These are phyloP conservation scores for Jimgerdemannia lactiflua DNA, from an alignment of 192 early-diverging fungal species.

Conservation along the genomic window DNA sequence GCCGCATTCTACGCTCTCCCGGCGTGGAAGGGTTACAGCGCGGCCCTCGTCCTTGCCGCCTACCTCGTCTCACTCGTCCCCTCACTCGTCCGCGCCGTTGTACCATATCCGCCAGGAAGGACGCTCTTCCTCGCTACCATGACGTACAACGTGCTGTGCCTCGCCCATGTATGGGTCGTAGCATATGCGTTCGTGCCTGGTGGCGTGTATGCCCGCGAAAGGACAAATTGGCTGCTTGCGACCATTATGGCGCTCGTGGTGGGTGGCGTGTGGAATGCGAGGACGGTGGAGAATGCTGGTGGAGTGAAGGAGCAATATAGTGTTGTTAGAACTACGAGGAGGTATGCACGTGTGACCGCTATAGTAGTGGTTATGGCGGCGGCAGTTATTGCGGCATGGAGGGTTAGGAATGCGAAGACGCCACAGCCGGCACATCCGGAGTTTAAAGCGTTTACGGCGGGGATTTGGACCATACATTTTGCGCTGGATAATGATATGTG, in stretches of 20 bases:
- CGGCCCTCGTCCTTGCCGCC: slow-evolving; percentile 59
- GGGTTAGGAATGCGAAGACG: slow-evolving; percentile 40
- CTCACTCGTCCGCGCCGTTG: slow-evolving; percentile 49
- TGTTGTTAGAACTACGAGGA: slow-evolving; percentile 28
- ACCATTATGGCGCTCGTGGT: slow-evolving; percentile 59
- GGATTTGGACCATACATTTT: slow-evolving; percentile 88
- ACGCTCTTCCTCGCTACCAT: slow-evolving; percentile 60
- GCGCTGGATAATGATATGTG: slow-evolving; percentile 86
- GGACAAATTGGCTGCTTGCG: slow-evolving; percentile 64
- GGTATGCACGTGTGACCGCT: slow-evolving; percentile 34
- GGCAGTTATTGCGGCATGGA: slow-evolving; percentile 30
- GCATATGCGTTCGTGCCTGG: slow-evolving; percentile 85
- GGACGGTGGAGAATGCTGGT: background rate
- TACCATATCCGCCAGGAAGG: slow-evolving; percentile 59
- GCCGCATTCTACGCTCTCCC: slow-evolving; percentile 53
- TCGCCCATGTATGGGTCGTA: slow-evolving; percentile 78
- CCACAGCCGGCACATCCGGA: slow-evolving; percentile 62
- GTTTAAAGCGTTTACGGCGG: slow-evolving; percentile 67
- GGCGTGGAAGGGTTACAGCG: slow-evolving; percentile 61
- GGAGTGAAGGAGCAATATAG: slow-evolving; percentile 14
- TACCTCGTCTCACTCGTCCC: slow-evolving; percentile 61
- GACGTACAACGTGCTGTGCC: slow-evolving; percentile 67
- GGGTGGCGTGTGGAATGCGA: slow-evolving; percentile 47
- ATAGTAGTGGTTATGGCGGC: slow-evolving; percentile 37
- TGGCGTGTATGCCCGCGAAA: slow-evolving; percentile 69